phyloP scores from a whole-genome alignment of 228 moss, liverwort and hornwort species.

The Sphagnum magellanicum region DNA sequence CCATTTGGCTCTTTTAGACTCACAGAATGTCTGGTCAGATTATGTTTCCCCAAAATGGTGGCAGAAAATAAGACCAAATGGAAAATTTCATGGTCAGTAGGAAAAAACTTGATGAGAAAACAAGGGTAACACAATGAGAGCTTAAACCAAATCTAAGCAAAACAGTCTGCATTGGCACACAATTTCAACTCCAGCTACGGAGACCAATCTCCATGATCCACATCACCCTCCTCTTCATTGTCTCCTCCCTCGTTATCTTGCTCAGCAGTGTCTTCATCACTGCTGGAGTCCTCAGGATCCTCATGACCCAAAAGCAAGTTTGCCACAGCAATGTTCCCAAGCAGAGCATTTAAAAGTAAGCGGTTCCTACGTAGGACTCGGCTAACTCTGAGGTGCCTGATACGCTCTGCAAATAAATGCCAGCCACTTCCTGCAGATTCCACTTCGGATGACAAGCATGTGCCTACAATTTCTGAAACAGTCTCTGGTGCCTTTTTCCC shows the following conservation, averaged over 20 bases:
- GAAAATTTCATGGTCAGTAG: too few species aligned
- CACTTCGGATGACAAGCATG: constrained; percentile 22
- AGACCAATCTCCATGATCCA: constrained; percentile 16
- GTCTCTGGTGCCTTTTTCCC: constrained; percentile 15
- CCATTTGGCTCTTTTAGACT: too few species aligned
- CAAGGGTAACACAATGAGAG: too few species aligned
- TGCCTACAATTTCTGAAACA: constrained; percentile 15
- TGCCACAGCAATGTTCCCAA: constrained; percentile 54
- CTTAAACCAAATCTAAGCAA: too few species aligned
- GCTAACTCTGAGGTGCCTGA: constrained; percentile 57
- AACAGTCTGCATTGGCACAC: too few species aligned
- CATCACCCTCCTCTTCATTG: constrained; percentile 15
- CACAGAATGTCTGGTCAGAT: too few species aligned
- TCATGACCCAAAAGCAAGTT: constrained; percentile 56
- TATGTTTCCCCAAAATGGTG: too few species aligned
- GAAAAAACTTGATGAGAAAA: too few species aligned
- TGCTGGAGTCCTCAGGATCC: constrained; percentile 32
- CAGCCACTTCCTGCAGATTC: constrained; percentile 17
- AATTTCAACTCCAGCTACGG: too few species aligned
- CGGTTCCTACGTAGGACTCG: constrained; percentile 50
- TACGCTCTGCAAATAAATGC: constrained; percentile 50
- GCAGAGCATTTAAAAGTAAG: constrained; percentile 41
- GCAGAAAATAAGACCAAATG: too few species aligned
- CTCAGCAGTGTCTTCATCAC: constrained; percentile 47
- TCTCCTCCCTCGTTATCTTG: constrained; percentile 42